Percentiles rank a stretch among this genome's conserved stretches.
Conservation (phyloP, 2,329 filamentous ascomycete species). For the Aspergillus aculeatinus region DNA sequence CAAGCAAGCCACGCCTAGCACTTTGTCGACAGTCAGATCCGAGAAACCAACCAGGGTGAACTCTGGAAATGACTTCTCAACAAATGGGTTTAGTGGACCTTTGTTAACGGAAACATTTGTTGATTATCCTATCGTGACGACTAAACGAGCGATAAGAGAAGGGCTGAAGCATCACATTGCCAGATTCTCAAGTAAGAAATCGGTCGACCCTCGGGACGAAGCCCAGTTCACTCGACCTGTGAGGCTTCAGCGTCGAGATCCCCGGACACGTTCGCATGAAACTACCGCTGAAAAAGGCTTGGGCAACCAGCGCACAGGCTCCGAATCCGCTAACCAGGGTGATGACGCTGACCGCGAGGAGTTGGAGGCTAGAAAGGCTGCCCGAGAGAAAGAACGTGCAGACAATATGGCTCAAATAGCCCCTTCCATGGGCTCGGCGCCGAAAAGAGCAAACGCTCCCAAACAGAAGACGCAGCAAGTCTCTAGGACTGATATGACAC, state of each 20-base stretch:
- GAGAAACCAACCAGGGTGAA: slow-evolving; percentile 23
- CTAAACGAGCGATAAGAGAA: slow-evolving; percentile 75
- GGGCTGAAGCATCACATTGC: slow-evolving; percentile 85
- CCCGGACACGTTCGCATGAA: slow-evolving; percentile 60
- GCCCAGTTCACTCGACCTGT: slow-evolving; percentile 84
- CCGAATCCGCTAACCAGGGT: slow-evolving; percentile 47
- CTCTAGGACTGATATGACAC: slow-evolving; percentile 73
- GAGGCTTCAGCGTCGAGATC: slow-evolving; percentile 83
- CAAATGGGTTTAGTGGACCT: slow-evolving; percentile 45
- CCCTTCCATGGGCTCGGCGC: slow-evolving; percentile 67
- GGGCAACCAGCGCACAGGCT: slow-evolving; percentile 38
- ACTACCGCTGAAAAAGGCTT: slow-evolving; percentile 51
- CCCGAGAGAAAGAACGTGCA: slow-evolving; percentile 81
- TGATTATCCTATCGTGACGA: slow-evolving; percentile 74
- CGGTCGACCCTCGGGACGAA: slow-evolving; percentile 70
- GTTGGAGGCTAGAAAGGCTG: slow-evolving; percentile 62
- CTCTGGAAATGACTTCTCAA: slow-evolving; percentile 31
- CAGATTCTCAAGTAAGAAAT: slow-evolving; percentile 67
- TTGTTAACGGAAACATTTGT: slow-evolving; percentile 42
- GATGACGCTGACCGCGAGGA: slow-evolving; percentile 67
- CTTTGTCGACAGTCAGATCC: slow-evolving; percentile 18
- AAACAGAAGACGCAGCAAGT: slow-evolving; percentile 85
- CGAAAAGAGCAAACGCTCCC: slow-evolving; percentile 64
- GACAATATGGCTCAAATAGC: slow-evolving; percentile 91
- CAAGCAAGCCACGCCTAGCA: slow-evolving; percentile 20